Evolutionary conservation across 2,329 filamentous ascomycete species (phyloP), one percentile per base, ranked within the genome.

Genomic region (Colletotrichum graminicola): DNA sequence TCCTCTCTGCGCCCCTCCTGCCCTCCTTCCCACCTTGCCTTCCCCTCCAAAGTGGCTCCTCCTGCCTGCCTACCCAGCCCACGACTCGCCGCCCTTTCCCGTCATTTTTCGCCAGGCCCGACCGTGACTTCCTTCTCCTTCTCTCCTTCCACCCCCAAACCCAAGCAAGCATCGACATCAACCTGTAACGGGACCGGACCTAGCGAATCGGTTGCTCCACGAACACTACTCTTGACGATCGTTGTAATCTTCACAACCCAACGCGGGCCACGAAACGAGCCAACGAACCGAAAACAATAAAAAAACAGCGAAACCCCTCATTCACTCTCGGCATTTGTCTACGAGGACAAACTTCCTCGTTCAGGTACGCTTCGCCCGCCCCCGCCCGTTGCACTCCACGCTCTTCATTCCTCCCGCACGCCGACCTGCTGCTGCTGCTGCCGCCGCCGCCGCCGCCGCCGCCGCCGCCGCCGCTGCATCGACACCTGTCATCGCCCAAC

Each of bases 41-140:
- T 36, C 65, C 49, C 43, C 57, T 63, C 57, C 61, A 51, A 51
- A 51, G 47, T 51, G 47, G 47, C 47, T 51, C 47, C 45, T 23
- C 21, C 23, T 18, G 47, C 47, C 23, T 51, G 47, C 23, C 23
- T 16, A n/a, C 45, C 34, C 34, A 47, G 23, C 47, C 45, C 47
- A 62, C 60, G 54, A 71, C 56, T 62, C 51, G 52, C 69, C 51
- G 52, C 69, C 64, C 56, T 72, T 73, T 74, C 65, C 70, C 68
- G 66, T 77, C 76, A 68, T 72, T 76, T 75, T 75, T 75, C 77
- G 76, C 76, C 74, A 75, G 76, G 77, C 66, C 70, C 49, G 57
- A 59, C 67, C 57, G 57, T 64, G 47, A 49, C 70, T 73, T 67
- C 57, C 68, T 52, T 66, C 65, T 68, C 63, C 67, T 57, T 76